Percentiles rank a stretch among this genome's conserved stretches.
These are phyloP conservation scores for Phytophthora brassicae DNA, from an alignment of 352 stramenopile species.

Conservation along the genomic window DNA sequence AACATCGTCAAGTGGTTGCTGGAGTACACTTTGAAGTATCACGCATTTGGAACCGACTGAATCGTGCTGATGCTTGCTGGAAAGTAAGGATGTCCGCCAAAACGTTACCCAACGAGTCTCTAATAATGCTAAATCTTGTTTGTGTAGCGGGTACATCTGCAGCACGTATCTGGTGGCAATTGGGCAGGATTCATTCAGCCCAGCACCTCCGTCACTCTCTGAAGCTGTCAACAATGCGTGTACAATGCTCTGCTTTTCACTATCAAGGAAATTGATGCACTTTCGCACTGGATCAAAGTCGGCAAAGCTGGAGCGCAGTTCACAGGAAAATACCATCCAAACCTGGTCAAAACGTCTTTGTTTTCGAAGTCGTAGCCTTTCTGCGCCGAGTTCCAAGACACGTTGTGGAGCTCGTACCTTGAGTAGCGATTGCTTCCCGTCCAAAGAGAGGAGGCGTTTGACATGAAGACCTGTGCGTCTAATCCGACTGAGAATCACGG, in stretches of 20 bases:
- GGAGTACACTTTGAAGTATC: conserved; percentile 35
- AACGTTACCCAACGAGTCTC: conserved; percentile 80
- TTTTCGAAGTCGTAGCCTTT: conserved; percentile 70
- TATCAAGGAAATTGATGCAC: conserved; percentile 69
- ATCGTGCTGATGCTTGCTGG: conserved; percentile 14
- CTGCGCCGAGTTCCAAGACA: conserved; percentile 68
- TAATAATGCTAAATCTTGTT: conserved; percentile 66
- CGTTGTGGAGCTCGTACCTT: conserved; percentile 73
- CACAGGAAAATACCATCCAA: conserved; percentile 79
- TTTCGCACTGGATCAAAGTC: conserved; percentile 54
- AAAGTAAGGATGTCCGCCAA: conserved; percentile 45
- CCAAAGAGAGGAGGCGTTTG: conserved; percentile 72
- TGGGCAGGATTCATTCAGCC: conserved; percentile 71
- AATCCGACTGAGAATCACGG: conserved; percentile 60
- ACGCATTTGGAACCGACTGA: conserved; percentile 18
- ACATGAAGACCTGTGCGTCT: conserved; percentile 59
- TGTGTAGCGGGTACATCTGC: conserved; percentile 90
- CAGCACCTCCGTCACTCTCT: conserved; percentile 48
- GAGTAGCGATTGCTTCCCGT: conserved; percentile 74
- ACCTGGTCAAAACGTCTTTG: conserved; percentile 65
- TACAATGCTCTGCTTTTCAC: conserved; percentile 83
- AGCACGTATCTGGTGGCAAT: conserved; percentile 69
- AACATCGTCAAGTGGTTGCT: conserved; percentile 85
- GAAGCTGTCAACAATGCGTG: conserved; percentile 57
- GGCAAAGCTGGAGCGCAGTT: conserved; percentile 65